Conservation (phyloP, 2,329 filamentous ascomycete species). For the Keithomyces neogunnii region DNA sequence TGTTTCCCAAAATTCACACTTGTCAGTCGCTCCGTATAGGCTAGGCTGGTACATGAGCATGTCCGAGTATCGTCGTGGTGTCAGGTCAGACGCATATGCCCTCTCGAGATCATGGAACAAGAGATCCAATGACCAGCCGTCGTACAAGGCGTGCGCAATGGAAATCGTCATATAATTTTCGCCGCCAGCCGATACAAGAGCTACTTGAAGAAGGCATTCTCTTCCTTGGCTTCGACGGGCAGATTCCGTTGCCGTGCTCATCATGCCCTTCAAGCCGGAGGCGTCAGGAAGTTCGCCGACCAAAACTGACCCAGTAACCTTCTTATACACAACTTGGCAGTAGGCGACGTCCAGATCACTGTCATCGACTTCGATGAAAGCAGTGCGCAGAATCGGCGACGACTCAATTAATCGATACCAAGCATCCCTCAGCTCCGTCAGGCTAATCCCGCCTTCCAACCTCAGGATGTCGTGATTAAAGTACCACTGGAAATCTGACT, state of each 20-base stretch:
- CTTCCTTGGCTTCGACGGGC: slow-evolving; percentile 29
- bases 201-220: slow-evolving; percentile 40
- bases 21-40: slow-evolving; percentile 8
- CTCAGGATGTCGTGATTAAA: slow-evolving; percentile 77
- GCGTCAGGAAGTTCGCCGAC: slow-evolving; percentile 16
- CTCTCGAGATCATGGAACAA: slow-evolving; percentile 61
- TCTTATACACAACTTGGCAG: slow-evolving; percentile 37
- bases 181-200: slow-evolving; percentile 25
- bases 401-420: slow-evolving; percentile 50
- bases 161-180: slow-evolving; percentile 51
- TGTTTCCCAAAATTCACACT: slow-evolving; percentile 59
- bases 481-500: slow-evolving; percentile 66
- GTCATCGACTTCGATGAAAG: slow-evolving; percentile 59
- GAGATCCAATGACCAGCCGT: slow-evolving; percentile 73
- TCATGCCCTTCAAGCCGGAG: slow-evolving; percentile 27
- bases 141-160: slow-evolving; percentile 80
- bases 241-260: slow-evolving; percentile 24
- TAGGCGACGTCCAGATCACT: slow-evolving; percentile 42
- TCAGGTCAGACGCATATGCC: slow-evolving; percentile 47
- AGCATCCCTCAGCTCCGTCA: slow-evolving; percentile 47
- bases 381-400: slow-evolving; percentile 68
- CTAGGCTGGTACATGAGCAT: slow-evolving; percentile 10
- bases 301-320: slow-evolving; percentile 12
- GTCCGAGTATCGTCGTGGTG: slow-evolving; percentile 28
- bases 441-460: slow-evolving; percentile 45